A percentile compares a stretch with the other conserved stretches of the same genome.
phyloP scores from a whole-genome alignment of 768 basidiomycete species.

The Lactifluus pinguis region DNA sequence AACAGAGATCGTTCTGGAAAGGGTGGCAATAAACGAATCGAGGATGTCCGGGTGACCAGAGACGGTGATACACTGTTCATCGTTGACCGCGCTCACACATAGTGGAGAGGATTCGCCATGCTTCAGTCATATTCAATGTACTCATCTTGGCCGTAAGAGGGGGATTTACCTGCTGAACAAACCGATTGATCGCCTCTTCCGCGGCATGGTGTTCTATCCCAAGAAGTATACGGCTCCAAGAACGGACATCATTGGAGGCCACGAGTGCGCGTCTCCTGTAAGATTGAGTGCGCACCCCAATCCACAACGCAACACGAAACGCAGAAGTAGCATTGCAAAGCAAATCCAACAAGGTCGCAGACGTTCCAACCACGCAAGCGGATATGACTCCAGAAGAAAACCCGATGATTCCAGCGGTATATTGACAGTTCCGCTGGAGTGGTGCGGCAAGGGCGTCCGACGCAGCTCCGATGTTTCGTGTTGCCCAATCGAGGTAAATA shows the following conservation, averaged over 20 bases:
- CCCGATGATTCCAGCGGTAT: slow-evolving; percentile 35
- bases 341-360: slow-evolving; percentile 32
- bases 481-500: slow-evolving; percentile 41
- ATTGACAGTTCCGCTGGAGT: slow-evolving; percentile 28
- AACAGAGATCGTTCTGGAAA: slow-evolving; percentile 30
- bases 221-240: slow-evolving; percentile 41
- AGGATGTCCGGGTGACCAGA: slow-evolving; percentile 50
- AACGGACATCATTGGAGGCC: slow-evolving; percentile 22
- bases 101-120: slow-evolving; percentile 22
- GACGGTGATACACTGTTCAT: slow-evolving; percentile 40
- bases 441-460: slow-evolving; percentile 22
- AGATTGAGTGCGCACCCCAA: slow-evolving; percentile 36
- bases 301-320: slow-evolving; percentile 45
- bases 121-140: slow-evolving; percentile 20
- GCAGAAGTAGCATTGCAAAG: slow-evolving; percentile 37
- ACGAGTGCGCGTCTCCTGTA: slow-evolving; percentile 20
- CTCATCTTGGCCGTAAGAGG: not conserved
- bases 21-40: slow-evolving; percentile 31
- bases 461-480: slow-evolving; percentile 14
- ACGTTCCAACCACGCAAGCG: slow-evolving; percentile 43
- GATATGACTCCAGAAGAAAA: slow-evolving; percentile 52
- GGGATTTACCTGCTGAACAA: slow-evolving; percentile 19
- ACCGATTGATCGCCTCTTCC: slow-evolving; percentile 25
- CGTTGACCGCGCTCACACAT: slow-evolving; percentile 43
- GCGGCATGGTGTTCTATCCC: slow-evolving; percentile 24